These are phyloP conservation scores for Sporothrix humicola DNA, from an alignment of 2,329 filamentous ascomycete genomes.

Conservation along the genomic window DNA sequence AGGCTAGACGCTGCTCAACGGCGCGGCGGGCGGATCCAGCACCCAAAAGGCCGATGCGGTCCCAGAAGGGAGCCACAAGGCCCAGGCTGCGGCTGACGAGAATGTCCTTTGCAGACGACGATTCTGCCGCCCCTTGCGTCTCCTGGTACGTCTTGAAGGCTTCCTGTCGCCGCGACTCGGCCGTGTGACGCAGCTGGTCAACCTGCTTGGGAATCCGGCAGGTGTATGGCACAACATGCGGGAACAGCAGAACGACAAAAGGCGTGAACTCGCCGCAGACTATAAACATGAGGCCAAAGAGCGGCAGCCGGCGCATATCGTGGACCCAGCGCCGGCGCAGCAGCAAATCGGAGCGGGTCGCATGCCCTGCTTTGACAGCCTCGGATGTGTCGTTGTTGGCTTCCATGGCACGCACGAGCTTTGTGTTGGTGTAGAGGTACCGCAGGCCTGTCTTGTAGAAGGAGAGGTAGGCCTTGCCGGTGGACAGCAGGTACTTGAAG, in stretches of 20 bases:
- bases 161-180: conserved; percentile 57
- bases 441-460: conserved; percentile 91
- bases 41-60: conserved; percentile 51
- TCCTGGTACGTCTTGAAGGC: conserved; percentile 49
- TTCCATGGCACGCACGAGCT: conserved; percentile 32
- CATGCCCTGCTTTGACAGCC: conserved; percentile 40
- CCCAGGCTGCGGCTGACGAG: conserved; percentile 54
- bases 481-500: conserved; percentile 61
- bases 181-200: conserved; percentile 55
- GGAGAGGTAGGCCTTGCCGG: conserved; percentile 75
- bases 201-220: conserved; percentile 84
- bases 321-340: conserved; percentile 69
- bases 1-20: conserved; percentile 61
- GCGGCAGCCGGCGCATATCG: conserved; percentile 77
- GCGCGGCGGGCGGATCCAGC: conserved; percentile 60
- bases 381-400: conserved; percentile 42
- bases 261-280: conserved; percentile 88
- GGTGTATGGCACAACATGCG: conserved; percentile 74
- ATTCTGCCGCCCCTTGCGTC: conserved; percentile 29
- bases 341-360: conserved; percentile 71
- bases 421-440: conserved; percentile 70
- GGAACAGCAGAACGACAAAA: conserved; percentile 73
- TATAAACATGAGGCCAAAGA: conserved; percentile 76
- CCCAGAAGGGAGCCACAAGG: conserved; percentile 57
- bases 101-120: conserved; percentile 39